Evolutionary conservation across 352 stramenopile genomes (phyloP).

Genomic region (Phytophthora parvispora): DNA sequence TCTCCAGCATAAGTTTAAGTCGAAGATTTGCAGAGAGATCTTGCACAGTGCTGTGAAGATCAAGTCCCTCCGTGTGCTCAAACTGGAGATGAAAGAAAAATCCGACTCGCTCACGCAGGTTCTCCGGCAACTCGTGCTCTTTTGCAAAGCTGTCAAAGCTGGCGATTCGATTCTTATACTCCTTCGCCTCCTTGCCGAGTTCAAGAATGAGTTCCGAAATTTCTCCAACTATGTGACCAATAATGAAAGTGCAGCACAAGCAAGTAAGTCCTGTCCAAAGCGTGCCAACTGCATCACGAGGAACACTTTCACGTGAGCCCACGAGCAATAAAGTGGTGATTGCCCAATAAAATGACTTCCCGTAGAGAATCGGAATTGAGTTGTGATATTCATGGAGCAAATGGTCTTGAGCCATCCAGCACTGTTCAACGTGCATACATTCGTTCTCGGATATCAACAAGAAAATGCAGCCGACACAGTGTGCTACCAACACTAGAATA

Average conservation of each 20-base stretch:
- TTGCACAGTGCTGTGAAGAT: slow-evolving; percentile 61
- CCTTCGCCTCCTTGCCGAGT: slow-evolving; percentile 76
- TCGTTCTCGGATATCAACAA: slow-evolving; percentile 78
- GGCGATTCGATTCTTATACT: slow-evolving; percentile 76
- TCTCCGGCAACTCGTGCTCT: slow-evolving; percentile 55
- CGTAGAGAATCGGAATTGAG: slow-evolving; percentile 62
- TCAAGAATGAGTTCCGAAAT: slow-evolving; percentile 85
- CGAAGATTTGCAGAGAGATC: slow-evolving; percentile 77
- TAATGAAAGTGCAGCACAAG: slow-evolving; percentile 76
- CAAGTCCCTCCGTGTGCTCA: slow-evolving; percentile 60
- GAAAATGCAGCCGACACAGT: slow-evolving; percentile 75
- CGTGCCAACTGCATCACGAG: slow-evolving; percentile 49
- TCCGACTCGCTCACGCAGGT: slow-evolving; percentile 59
- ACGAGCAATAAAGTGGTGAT: slow-evolving; percentile 75
- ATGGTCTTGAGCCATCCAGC: slow-evolving; percentile 73
- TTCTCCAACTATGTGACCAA: slow-evolving; percentile 82
- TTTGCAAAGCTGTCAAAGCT: slow-evolving; percentile 85
- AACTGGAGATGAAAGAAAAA: slow-evolving; percentile 77
- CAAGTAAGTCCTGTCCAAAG: slow-evolving; percentile 71
- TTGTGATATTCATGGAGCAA: slow-evolving; percentile 75
- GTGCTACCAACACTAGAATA: slow-evolving; percentile 63
- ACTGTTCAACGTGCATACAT: slow-evolving; percentile 47
- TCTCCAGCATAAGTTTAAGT: slow-evolving; percentile 81
- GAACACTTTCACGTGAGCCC: slow-evolving; percentile 68
- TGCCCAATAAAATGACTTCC: slow-evolving; percentile 80